Evolutionary conservation across 805 yeast genomes (phyloP).

Genomic region (Myxozyma geophila): DNA sequence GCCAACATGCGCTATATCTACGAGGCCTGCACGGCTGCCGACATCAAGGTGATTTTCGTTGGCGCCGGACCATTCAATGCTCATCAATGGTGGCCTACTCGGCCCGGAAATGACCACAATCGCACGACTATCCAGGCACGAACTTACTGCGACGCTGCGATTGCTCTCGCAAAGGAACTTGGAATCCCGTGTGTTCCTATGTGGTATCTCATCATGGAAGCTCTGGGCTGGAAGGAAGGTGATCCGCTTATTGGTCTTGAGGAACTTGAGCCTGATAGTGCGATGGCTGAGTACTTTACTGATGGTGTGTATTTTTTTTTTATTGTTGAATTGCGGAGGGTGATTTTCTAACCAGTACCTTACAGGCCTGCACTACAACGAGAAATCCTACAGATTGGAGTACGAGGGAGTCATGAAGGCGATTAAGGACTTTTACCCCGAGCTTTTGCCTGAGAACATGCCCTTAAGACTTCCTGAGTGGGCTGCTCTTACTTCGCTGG

Average conservation of each 20-base stretch:
- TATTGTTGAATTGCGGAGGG: conserved; percentile 38
- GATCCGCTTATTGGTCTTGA: conserved; percentile 22
- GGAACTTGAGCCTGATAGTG: conserved; percentile 14
- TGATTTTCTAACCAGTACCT: neutral
- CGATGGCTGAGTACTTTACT: conserved; percentile 17
- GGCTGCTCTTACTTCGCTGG: conserved; percentile 15
- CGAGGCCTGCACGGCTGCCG: conserved; percentile 46
- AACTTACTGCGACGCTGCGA: conserved; percentile 58
- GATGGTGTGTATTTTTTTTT: conserved; percentile 38
- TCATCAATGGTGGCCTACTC: conserved; percentile 24
- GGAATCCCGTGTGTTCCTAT: conserved; percentile 64
- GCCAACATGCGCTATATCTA: conserved; percentile 56
- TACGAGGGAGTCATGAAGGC: conserved; percentile 51
- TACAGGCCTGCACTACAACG: conserved; percentile 63
- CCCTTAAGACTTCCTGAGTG: conserved; percentile 47
- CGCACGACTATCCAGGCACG: conserved; percentile 55
- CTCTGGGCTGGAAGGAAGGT: conserved; percentile 50
- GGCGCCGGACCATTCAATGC: conserved; percentile 34
- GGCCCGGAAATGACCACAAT: conserved; percentile 14
- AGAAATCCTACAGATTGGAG: conserved; percentile 57
- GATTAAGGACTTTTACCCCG: conserved; percentile 55
- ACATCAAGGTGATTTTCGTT: conserved; percentile 26
- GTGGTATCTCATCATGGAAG: conserved; percentile 51
- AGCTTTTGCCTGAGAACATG: conserved; percentile 52
- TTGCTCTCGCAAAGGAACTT: conserved; percentile 51